Evolutionary conservation across 2,329 filamentous ascomycete species (phyloP), one percentile per base, ranked within the genome.

Genomic region (Diaporthe citri): DNA sequence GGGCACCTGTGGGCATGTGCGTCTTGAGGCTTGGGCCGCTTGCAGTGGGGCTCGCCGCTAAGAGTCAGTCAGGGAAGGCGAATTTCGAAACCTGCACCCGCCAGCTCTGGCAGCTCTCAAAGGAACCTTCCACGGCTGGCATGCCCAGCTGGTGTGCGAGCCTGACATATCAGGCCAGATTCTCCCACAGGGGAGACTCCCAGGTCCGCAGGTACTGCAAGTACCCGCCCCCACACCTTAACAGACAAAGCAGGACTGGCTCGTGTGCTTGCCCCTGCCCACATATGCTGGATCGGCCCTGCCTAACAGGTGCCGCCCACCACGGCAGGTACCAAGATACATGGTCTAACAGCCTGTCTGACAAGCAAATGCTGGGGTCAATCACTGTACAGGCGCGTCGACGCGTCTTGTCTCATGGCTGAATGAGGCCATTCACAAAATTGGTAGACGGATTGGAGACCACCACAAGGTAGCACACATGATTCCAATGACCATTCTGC

Each of bases 41-140:
- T 72, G 64, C 71, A 72, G 71, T 64, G 51, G 57, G 71, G 57
- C 31, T 72, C 20, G 71, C 71, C 71, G 60, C 57, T 64, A 64
- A 64, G 57, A 72, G 48, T 31, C 28, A 52, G 46, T 39, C 70
- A 41, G n/a, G 28, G 41, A 51, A 60, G 56, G 55, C 56, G n/a
- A 66, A 48, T 34, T 66, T 48, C 43, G 43, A 71, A 71, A 41
- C 67, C 52, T 59, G 70, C 56, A 34, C 57, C 20, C 34, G 25
- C 46, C 20, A 72, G 57, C 57, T 28, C 15, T 55, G 51, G 51
- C 22, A 55, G 52, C 52, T 71, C 22, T 59, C 36, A 70, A 57
- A 70, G 67, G 52, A 55, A 8, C 15, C 62, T 55, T 36, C 52
- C 28, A 56, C n/a, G 17, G 12, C 28, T 34, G 28, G 17, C 17